Evolutionary conservation across 83 land plant genomes (phyloP).

Genomic region (Diphasiastrum complanatum): DNA sequence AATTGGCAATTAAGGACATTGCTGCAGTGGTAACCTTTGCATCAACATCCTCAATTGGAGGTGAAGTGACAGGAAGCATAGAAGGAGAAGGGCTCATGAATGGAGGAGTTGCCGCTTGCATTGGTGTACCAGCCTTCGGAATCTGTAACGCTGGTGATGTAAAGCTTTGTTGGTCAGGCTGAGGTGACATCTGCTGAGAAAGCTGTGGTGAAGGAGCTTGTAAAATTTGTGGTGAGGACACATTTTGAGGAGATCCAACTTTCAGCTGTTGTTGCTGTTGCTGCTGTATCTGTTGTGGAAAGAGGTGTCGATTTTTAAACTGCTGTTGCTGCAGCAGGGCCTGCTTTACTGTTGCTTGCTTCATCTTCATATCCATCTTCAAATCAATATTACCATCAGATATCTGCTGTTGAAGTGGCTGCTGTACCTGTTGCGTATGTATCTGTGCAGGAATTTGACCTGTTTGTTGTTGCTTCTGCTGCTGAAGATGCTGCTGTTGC

Average conservation of each 20-base stretch:
- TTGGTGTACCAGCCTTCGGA: conserved; percentile 23
- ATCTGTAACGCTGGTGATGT: background rate
- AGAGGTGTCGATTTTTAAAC: conserved; percentile 22
- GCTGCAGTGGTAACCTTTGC: conserved; percentile 4
- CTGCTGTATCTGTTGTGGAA: conserved; percentile 14
- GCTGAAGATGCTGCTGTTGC: background rate
- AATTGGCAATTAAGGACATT: conserved; percentile 18
- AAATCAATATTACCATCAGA: conserved; percentile 9
- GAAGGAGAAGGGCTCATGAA: conserved; percentile 23
- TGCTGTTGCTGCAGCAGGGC: conserved; percentile 2
- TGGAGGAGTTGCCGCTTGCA: conserved; percentile 26
- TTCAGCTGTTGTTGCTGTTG: conserved; percentile 10
- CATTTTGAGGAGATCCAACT: conserved; percentile 5
- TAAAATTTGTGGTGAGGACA: conserved; percentile 14
- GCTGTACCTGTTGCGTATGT: background rate
- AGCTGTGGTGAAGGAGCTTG: conserved; percentile 53
- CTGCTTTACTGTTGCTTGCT: conserved; percentile 2
- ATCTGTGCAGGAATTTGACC: background rate
- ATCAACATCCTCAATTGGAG: conserved; percentile 12
- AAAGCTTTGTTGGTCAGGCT: conserved; percentile 14
- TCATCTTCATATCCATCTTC: background rate
- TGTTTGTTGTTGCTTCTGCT: background rate
- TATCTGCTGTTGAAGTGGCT: background rate
- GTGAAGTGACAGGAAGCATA: conserved; percentile 51
- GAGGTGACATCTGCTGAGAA: conserved; percentile 37